Conservation (phyloP, 2,329 filamentous ascomycete species). For the Exophiala spinifera region DNA sequence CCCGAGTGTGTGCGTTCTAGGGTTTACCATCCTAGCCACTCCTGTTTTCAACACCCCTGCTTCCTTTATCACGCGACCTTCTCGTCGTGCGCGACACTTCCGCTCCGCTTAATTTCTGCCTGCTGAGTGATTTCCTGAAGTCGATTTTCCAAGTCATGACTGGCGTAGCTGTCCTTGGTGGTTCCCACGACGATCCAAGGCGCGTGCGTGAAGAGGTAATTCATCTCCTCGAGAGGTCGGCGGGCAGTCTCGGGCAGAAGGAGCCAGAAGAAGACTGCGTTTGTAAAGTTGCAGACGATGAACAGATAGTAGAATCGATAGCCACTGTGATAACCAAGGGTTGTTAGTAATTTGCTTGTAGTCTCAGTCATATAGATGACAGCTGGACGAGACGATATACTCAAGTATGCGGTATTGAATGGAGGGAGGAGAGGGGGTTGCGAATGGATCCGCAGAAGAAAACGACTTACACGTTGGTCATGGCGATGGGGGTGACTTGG, state of each 20-base stretch:
- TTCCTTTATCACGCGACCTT: conserved; percentile 4
- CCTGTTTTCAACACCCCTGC: background rate
- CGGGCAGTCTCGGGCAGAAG: conserved; percentile 62
- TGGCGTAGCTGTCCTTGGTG: conserved; percentile 52
- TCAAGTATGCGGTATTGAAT: no score
- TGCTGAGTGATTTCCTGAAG: conserved; percentile 58
- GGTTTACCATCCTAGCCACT: no score
- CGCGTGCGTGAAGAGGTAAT: conserved; percentile 62
- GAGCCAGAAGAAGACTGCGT: conserved; percentile 65
- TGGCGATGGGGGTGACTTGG: conserved; percentile 62
- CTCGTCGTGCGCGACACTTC: conserved; percentile 23
- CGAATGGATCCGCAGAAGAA: background rate
- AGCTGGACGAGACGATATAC: background rate
- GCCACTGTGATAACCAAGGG: conserved; percentile 38
- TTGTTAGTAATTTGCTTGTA: background rate
- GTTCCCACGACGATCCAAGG: conserved; percentile 61
- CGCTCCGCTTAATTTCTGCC: conserved; percentile 22
- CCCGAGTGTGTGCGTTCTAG: no score
- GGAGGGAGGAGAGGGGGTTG: background rate
- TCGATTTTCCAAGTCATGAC: conserved; percentile 58
- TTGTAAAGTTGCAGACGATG: conserved; percentile 65
- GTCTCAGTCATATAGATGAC: no score
- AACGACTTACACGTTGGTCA: conserved; percentile 35
- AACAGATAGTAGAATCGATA: conserved; percentile 62
- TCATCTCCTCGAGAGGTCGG: conserved; percentile 63